Evolutionary conservation across 306 rosid species (phyloP).

Genomic region (Casuarina cunninghamiana): DNA sequence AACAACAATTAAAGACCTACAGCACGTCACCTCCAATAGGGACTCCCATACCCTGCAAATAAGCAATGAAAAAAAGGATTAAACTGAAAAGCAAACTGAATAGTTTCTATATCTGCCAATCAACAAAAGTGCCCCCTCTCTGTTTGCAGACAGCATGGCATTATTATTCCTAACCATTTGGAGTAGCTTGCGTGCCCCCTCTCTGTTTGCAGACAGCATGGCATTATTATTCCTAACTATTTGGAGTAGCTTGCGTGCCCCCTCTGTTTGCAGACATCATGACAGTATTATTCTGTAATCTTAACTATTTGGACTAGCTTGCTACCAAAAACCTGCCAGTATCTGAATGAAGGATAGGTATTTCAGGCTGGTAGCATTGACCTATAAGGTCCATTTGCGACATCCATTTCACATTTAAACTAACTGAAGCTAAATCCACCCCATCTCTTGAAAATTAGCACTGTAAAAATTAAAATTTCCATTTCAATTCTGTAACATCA

Average conservation of each 20-base stretch:
- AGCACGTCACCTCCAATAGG: constrained; percentile 62
- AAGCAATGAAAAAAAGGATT: constrained; percentile 30
- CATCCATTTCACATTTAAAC: constrained; percentile 7
- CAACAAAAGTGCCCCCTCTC: not conserved
- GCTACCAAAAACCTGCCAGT: not conserved
- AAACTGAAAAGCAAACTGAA: constrained; percentile 14
- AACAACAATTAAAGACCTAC: constrained; percentile 73
- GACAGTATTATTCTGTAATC: not conserved
- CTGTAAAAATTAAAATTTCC: not conserved
- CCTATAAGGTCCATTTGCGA: not conserved
- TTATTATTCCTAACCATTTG: not conserved
- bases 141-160: not conserved
- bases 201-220: too few species aligned
- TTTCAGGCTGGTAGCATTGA: not conserved
- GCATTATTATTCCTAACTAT: too few species aligned
- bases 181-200: not conserved
- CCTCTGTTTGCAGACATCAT: not conserved
- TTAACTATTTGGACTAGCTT: not conserved
- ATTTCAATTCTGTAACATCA: not conserved
- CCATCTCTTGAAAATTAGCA: constrained; percentile 4
- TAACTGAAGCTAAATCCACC: not conserved
- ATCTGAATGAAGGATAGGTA: constrained; percentile 5
- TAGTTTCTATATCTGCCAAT: constrained; percentile 7
- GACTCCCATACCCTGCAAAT: constrained; percentile 83
- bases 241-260: not conserved